phyloP scores from a whole-genome alignment of 2,329 filamentous ascomycete species.

The Aspergillus persii region DNA sequence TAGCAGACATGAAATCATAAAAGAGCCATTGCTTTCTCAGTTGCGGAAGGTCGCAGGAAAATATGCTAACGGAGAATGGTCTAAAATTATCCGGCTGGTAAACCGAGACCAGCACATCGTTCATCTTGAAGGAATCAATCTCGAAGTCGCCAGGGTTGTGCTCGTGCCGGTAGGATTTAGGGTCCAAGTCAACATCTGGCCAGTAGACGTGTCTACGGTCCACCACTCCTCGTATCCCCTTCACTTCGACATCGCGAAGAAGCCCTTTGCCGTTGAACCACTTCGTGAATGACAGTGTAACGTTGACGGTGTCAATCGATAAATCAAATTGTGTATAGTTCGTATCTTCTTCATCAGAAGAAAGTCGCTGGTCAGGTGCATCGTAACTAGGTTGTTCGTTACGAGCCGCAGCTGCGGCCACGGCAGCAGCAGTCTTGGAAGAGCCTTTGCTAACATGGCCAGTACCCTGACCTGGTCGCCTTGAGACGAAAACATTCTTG shows the following conservation, averaged over 20 bases:
- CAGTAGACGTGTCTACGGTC: constrained; percentile 83
- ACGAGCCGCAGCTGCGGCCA: constrained; percentile 69
- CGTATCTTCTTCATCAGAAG: constrained; percentile 69
- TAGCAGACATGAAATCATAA: constrained; percentile 94
- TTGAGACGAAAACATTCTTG: constrained; percentile 92
- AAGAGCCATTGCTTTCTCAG: constrained; percentile 95
- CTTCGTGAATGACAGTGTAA: constrained; percentile 94
- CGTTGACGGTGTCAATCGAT: constrained; percentile 91
- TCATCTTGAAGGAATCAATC: constrained; percentile 93
- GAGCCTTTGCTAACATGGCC: constrained; percentile 92
- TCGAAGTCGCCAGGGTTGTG: constrained; percentile 94
- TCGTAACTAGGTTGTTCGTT: constrained; percentile 45
- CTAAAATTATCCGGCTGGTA: constrained; percentile 88
- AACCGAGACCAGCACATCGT: constrained; percentile 86
- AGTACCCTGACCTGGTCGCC: constrained; percentile 76
- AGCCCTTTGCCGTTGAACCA: constrained; percentile 98
- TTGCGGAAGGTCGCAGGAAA: constrained; percentile 88
- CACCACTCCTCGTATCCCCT: constrained; percentile 86
- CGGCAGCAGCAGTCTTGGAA: constrained; percentile 76
- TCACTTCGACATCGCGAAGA: constrained; percentile 87
- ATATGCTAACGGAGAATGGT: constrained; percentile 95
- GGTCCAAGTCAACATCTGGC: constrained; percentile 68
- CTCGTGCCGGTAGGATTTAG: constrained; percentile 80
- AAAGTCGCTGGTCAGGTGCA: constrained; percentile 26
- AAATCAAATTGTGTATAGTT: constrained; percentile 98